Evolutionary conservation across 768 basidiomycete species (phyloP).

Genomic region (Suillus hirtellus): DNA sequence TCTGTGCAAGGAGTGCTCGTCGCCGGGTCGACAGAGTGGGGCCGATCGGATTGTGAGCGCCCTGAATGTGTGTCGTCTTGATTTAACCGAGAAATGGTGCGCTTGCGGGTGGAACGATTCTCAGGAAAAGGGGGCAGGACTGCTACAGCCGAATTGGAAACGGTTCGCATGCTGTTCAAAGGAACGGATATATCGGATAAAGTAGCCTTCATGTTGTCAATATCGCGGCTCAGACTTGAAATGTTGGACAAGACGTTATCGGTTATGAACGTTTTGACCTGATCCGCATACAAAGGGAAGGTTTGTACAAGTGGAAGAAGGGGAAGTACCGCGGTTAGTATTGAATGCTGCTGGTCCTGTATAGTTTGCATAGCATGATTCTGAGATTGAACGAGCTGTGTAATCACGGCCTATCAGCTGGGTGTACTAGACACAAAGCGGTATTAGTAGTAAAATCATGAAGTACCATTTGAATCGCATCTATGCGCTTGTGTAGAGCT

Average conservation of each 20-base stretch:
- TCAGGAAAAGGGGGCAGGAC: neutral
- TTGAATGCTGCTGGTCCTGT: conserved; percentile 54
- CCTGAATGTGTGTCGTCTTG: neutral
- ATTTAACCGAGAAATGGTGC: conserved; percentile 2
- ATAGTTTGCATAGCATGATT: conserved; percentile 49
- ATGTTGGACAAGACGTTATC: conserved; percentile 21
- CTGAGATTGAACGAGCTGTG: conserved; percentile 50
- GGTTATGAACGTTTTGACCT: conserved; percentile 20
- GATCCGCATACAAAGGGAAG: conserved; percentile 54
- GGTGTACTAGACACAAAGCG: conserved; percentile 29
- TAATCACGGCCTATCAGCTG: conserved; percentile 17
- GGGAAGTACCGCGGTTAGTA: conserved; percentile 56
- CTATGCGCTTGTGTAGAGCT: conserved; percentile 53
- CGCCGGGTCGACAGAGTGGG: neutral
- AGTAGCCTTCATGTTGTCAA: conserved; percentile 18
- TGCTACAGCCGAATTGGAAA: neutral
- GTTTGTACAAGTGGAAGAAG: conserved; percentile 62
- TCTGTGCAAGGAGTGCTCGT: neutral
- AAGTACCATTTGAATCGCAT: conserved; percentile 53
- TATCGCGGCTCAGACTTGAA: conserved; percentile 17
- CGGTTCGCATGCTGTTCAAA: neutral
- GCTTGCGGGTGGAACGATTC: neutral
- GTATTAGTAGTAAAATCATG: conserved; percentile 3
- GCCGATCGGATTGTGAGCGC: neutral
- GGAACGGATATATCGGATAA: neutral